Base-by-base conservation (phyloP, 176 grass and related monocot genomes). In the Carex myosuroides region DNA sequence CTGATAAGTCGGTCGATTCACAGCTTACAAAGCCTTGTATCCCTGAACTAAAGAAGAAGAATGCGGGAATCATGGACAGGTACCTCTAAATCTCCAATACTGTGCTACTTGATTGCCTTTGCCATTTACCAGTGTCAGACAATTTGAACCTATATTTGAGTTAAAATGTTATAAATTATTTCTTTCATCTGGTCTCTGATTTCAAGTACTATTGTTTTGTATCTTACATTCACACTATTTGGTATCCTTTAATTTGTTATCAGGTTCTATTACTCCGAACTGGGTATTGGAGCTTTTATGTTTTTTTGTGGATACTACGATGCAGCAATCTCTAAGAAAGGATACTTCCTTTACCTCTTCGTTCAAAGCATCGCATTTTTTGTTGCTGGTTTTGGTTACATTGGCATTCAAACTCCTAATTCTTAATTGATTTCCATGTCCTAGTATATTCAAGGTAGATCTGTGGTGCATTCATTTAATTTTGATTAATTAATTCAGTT, bases 271-370 rank as follows among this genome's bases (percentile, higher is more conserved):
- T 88, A 82, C 35, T 74, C 87, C 10, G 95, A 98, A 81, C 63
- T 98, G 57, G 84, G 75, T 0, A 86, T 98, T 84, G 90, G 92
- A 85, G 84, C 35, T 37, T 98, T 64, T 81, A 86, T 98, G 58
- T 42, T 94, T 8, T 57, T 90, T 54, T 93, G 87, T 29, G 95
- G 92, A 79, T 88, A 6, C 42, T 24, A 98, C 26, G 95, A 98
- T 52, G 3, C 88, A 55, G 0, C 86, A 22, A 86, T 89, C 50
- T 73, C 91, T 24, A 93, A 89, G 5, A 94, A 90, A 66, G 91
- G 89, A 84, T 98, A 98, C 75, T 93, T 81, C 73, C 81, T 94
- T 68, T 98, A 89, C 79, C 93, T 98, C 67, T 93, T 93, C 66
- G 35, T 92, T 84, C 95, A 98, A 85, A 85, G 89, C 50, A 21